Base-by-base conservation (phyloP, 1,139 yeast genomes). In the Protomyces pachydermus region DNA sequence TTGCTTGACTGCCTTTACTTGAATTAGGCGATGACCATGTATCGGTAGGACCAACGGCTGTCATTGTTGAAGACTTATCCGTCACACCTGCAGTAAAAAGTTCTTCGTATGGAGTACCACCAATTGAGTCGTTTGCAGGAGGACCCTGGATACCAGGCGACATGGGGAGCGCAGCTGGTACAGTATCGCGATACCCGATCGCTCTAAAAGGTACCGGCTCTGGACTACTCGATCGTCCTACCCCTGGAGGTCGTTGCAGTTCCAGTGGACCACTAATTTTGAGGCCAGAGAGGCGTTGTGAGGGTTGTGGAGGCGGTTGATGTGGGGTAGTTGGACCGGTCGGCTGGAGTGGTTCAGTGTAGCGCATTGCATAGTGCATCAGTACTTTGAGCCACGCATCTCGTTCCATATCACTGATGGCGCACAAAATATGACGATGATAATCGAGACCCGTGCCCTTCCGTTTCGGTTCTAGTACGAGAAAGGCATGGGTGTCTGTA, bases 371-470 rank as follows among this genome's bases (percentile, higher is more conserved):
- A 61, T 78, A 78, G 66, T 82, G 85, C 52, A 85, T 78, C 68
- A 87, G 75, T 1, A 83, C 80, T 23, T 82, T 79, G 34, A 87
- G 82, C 97, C 97, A 88, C 3, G 80, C 80, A 69, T 88, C 95
- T 63, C 96, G 82, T 70, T 90, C 96, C 39, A 78, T 80, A 62
- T 87, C 89, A 1, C 87, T 83, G 73, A 91, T 97, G 1, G 96
- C 90, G 75, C 96, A 90, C 67, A 91, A 81, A 61, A 85, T 82
- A 73, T 88, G 91, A 66, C 84, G 85, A 1, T 83, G 81, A 45
- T 72, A 74, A 12, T 42, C 48, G 1, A 83, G 78, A n/a, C 82
- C 75, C 58, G 83, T 81, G 34, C 83, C 79, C 58, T 77, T 74
- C 70, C 83, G 84, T 67, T 81, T 82, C 5, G 82, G 80, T 72